phyloP scores from a whole-genome alignment of 441 rosid genomes.

The Erodium texanum region DNA sequence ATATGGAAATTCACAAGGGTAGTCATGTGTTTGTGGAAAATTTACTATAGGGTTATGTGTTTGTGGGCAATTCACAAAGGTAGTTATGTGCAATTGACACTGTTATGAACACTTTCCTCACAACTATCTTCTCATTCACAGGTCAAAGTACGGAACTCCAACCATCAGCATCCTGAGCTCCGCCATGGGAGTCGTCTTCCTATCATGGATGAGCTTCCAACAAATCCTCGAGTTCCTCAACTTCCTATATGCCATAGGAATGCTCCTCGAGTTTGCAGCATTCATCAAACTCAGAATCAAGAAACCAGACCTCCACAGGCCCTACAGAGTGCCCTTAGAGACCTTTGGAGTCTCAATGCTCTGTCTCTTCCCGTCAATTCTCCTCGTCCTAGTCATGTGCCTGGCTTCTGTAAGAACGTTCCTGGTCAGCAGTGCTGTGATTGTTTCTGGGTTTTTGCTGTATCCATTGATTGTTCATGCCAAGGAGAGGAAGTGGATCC shows the following conservation, averaged over 20 bases:
- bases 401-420: constrained; percentile 55
- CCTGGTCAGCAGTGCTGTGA: constrained; percentile 44
- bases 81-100: not conserved
- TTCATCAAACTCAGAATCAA: constrained; percentile 61
- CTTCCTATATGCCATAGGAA: constrained; percentile 68
- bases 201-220: constrained; percentile 91
- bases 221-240: constrained; percentile 79
- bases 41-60: too few species aligned
- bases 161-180: constrained; percentile 74
- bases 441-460: constrained; percentile 44
- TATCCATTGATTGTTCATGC: constrained; percentile 45
- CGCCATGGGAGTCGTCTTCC: constrained; percentile 73
- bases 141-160: constrained; percentile 88
- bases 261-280: constrained; percentile 87
- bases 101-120: constrained; percentile 4
- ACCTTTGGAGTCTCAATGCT: constrained; percentile 54
- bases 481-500: constrained; percentile 43
- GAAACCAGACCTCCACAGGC: constrained; percentile 70
- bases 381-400: constrained; percentile 72
- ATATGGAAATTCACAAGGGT: too few species aligned
- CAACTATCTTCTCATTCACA: constrained; percentile 20
- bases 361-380: constrained; percentile 57
- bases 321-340: constrained; percentile 58
- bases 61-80: too few species aligned
- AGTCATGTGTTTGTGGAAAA: too few species aligned